phyloP scores from a whole-genome alignment of 2,329 filamentous ascomycete species.

The Aulographum hederae region DNA sequence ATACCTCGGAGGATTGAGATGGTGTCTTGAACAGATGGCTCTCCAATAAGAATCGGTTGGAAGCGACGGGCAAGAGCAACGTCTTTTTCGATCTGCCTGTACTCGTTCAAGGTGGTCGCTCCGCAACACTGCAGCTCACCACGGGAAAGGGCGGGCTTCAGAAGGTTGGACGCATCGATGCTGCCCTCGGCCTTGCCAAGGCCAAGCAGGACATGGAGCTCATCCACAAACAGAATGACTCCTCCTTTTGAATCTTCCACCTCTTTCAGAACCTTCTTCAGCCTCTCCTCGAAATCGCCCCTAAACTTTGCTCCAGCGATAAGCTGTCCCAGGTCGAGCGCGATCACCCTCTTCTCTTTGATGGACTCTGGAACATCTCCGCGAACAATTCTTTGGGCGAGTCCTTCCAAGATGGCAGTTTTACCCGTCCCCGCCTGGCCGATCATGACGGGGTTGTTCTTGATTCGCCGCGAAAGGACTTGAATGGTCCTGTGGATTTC shows the following conservation, averaged over 20 bases:
- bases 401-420: constrained; percentile 78
- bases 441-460: constrained; percentile 93
- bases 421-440: constrained; percentile 84
- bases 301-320: constrained; percentile 93
- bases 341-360: constrained; percentile 81
- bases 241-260: constrained; percentile 77
- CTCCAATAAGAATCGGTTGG: constrained; percentile 84
- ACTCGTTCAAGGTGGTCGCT: constrained; percentile 84
- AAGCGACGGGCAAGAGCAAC: constrained; percentile 83
- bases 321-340: constrained; percentile 73
- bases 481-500: constrained; percentile 94
- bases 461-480: constrained; percentile 77
- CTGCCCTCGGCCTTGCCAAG: constrained; percentile 90
- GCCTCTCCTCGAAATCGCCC: constrained; percentile 85
- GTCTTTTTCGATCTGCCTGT: constrained; percentile 87
- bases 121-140: constrained; percentile 92
- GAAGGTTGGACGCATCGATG: constrained; percentile 85
- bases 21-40: constrained; percentile 79
- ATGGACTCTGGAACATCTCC: constrained; percentile 93
- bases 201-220: constrained; percentile 78
- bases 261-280: constrained; percentile 83
- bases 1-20: constrained; percentile 92
- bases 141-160: constrained; percentile 84
- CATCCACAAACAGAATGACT: constrained; percentile 89
- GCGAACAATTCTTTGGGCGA: constrained; percentile 75